phyloP scores from a whole-genome alignment of 192 early-diverging fungal species.

The Funneliformis geosporum region DNA sequence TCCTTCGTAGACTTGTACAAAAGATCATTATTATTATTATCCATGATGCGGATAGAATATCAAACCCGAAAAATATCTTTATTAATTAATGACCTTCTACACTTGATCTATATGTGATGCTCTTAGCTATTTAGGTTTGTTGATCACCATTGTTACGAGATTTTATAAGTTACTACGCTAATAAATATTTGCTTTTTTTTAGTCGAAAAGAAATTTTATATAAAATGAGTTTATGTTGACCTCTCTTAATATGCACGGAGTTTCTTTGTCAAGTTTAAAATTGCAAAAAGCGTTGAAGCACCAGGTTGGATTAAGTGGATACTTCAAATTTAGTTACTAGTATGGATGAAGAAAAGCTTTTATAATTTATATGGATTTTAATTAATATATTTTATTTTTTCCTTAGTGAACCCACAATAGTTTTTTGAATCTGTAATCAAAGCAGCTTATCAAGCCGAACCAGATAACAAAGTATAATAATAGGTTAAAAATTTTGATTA shows the following conservation, averaged over 20 bases:
- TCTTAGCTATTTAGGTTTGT: conserved; percentile 39
- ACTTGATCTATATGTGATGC: conserved; percentile 73
- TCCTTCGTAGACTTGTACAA: conserved; percentile 46
- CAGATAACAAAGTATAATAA: conserved; percentile 69
- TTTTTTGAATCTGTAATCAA: conserved; percentile 39
- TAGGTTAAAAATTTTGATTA: conserved; percentile 23
- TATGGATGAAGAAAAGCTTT: conserved; percentile 36
- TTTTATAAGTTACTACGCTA: background rate
- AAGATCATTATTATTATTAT: conserved; percentile 57
- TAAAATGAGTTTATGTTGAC: conserved; percentile 72
- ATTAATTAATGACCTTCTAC: conserved; percentile 77
- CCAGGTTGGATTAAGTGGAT: conserved; percentile 58
- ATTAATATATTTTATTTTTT: background rate
- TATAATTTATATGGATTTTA: background rate
- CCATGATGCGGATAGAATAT: conserved; percentile 40
- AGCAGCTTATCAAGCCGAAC: conserved; percentile 46
- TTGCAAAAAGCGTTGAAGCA: conserved; percentile 57
- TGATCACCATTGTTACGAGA: background rate
- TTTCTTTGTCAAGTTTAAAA: conserved; percentile 67
- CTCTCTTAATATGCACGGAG: conserved; percentile 78
- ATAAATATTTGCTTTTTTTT: conserved; percentile 22
- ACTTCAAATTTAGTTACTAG: conserved; percentile 50
- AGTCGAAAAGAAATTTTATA: conserved; percentile 36
- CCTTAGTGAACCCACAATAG: background rate
- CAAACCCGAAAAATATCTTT: conserved; percentile 43